phyloP scores from a whole-genome alignment of 2,329 filamentous ascomycete genomes.

The Fusarium miscanthi region DNA sequence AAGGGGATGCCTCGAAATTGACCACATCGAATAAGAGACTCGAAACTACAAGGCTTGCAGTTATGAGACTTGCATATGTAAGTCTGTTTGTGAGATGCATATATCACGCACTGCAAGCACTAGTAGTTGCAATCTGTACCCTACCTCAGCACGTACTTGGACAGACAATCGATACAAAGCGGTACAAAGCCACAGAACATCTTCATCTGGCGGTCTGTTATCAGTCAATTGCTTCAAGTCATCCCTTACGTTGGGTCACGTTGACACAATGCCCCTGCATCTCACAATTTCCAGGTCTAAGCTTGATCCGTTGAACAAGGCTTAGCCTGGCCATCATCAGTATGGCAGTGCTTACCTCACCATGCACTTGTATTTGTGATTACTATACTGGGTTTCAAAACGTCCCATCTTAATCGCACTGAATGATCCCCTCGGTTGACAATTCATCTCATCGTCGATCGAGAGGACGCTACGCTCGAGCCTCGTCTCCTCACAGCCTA shows the following conservation, averaged over 20 bases:
- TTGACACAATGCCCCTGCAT: slow-evolving; percentile 36
- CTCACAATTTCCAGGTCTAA: slow-evolving; percentile 16
- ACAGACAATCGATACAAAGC: neutral
- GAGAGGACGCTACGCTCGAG: slow-evolving; percentile 7
- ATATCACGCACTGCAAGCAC: slow-evolving; percentile 18
- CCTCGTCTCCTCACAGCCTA: slow-evolving; percentile 4
- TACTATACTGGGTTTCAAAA: neutral
- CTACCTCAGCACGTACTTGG: neutral
- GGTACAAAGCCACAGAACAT: neutral
- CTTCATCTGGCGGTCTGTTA: slow-evolving; percentile 3
- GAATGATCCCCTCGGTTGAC: slow-evolving; percentile 3
- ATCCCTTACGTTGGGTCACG: slow-evolving; percentile 36
- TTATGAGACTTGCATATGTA: slow-evolving; percentile 17
- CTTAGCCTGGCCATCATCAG: slow-evolving; percentile 9
- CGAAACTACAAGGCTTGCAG: slow-evolving; percentile 5
- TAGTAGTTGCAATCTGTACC: neutral
- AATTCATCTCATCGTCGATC: slow-evolving; percentile 28
- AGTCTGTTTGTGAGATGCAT: neutral
- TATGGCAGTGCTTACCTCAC: neutral
- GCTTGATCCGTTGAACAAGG: slow-evolving; percentile 20
- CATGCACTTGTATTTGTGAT: slow-evolving; percentile 4
- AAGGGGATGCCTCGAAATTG: slow-evolving; percentile 8
- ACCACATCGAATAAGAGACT: slow-evolving; percentile 3
- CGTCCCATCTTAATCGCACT: slow-evolving; percentile 10
- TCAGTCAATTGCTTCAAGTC: slow-evolving; percentile 4